phyloP scores from a whole-genome alignment of 352 stramenopile genomes.

The Phytophthora ramorum region DNA sequence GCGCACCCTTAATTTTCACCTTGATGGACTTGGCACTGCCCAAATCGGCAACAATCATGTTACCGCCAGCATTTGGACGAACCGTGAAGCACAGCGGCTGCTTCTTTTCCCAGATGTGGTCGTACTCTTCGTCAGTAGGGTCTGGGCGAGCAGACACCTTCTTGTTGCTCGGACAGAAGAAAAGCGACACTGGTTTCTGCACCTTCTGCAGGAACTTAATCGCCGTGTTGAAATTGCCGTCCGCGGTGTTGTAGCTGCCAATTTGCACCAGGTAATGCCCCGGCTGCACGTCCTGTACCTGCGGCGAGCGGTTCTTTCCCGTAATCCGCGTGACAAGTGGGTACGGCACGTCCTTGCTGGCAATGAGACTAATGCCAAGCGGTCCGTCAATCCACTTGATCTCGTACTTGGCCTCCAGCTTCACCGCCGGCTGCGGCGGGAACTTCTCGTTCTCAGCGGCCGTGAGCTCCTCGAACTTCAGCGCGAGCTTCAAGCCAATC shows the following conservation, averaged over 20 bases:
- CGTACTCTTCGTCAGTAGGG: constrained; percentile 73
- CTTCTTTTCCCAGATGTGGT: constrained; percentile 92
- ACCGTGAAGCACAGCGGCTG: constrained; percentile 86
- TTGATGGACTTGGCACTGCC: constrained; percentile 89
- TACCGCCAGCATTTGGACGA: constrained; percentile 60
- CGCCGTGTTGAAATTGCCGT: constrained; percentile 89
- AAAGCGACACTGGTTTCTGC: constrained; percentile 84
- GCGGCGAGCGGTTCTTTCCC: constrained; percentile 87
- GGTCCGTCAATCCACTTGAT: constrained; percentile 90
- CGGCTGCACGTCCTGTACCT: constrained; percentile 88
- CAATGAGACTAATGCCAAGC: constrained; percentile 88
- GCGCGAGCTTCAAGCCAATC: constrained; percentile 73
- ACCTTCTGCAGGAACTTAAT: constrained; percentile 92
- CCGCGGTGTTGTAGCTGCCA: constrained; percentile 81
- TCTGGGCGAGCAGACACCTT: constrained; percentile 80
- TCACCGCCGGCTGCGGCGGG: constrained; percentile 66
- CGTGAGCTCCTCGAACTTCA: constrained; percentile 82
- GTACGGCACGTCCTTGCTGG: constrained; percentile 88
- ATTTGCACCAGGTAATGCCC: constrained; percentile 91
- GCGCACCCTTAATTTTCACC: constrained; percentile 72
- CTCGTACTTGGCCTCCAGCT: constrained; percentile 86
- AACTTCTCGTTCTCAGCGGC: constrained; percentile 77
- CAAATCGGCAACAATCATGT: constrained; percentile 85
- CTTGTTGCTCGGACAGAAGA: constrained; percentile 86
- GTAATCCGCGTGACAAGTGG: constrained; percentile 89